These are phyloP conservation scores for Theobroma cacao DNA, from an alignment of 345 rosid species.

Conservation along the genomic window DNA sequence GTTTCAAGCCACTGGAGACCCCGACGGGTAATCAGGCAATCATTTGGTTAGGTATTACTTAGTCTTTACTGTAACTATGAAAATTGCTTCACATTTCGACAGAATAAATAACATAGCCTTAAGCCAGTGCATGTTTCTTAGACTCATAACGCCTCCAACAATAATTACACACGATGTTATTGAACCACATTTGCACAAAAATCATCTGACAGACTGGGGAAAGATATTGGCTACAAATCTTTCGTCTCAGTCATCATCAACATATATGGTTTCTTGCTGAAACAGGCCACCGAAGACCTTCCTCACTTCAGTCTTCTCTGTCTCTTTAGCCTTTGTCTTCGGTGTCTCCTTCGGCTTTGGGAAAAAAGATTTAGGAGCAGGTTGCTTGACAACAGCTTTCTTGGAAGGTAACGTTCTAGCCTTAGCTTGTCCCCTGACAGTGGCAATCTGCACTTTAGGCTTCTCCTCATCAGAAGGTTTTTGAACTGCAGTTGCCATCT, in stretches of 20 bases:
- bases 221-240: not conserved
- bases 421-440: conserved; percentile 81
- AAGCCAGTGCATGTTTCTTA: not conserved
- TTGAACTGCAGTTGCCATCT: conserved; percentile 52
- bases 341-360: conserved; percentile 30
- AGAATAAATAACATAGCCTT: not conserved
- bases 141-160: not conserved
- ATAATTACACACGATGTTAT: conserved; percentile 4
- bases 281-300: conserved; percentile 88
- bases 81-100: not conserved
- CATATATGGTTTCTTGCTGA: conserved; percentile 83
- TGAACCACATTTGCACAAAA: conserved; percentile 13
- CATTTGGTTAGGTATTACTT: not conserved
- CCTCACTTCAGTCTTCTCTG: conserved; percentile 62
- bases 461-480: conserved; percentile 28
- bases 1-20: not conserved
- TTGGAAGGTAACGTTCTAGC: conserved; percentile 59
- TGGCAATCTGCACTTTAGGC: conserved; percentile 69
- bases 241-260: conserved; percentile 66
- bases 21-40: not conserved
- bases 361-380: conserved; percentile 17
- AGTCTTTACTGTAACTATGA: not conserved
- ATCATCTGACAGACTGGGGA: not conserved
- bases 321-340: conserved; percentile 5
- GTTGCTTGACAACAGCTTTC: conserved; percentile 56